Base-by-base conservation (phyloP, 495 filamentous ascomycete genomes). In the Clavariopsis aquatica region DNA sequence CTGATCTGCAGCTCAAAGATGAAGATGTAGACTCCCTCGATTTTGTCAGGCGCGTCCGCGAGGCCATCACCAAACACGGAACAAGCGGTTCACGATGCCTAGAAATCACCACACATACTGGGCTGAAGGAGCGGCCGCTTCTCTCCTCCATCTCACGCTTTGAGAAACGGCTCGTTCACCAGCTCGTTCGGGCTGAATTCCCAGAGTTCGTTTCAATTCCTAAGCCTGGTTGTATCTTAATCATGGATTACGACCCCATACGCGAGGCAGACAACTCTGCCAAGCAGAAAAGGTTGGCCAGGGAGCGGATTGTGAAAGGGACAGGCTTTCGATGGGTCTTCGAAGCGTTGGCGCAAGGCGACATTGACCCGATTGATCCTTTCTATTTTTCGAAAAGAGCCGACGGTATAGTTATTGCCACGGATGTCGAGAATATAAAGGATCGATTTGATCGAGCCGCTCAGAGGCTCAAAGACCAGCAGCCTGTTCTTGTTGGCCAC, bases 261-360 rank as follows among this genome's bases (percentile, higher is more conserved):
- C 75, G 78, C 20, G 85, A 87, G 57, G 75, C 75, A 4, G 69
- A 73, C 4, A 64, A 77, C 13, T 72, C 73, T 8, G 77, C 79
- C 19, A 75, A 72, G 31, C 74, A 72, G 45, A 67, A 78, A 36
- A 69, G 72, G 13, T 68, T 71, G 38, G 72, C 78, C 12, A 76
- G 82, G 41, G 71, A 77, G 29, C 75, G 73, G 9, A 75, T 87
- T 15, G 66, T 71, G 27, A 75, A 75, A 23, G 76, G 82, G 57
- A 82, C 80, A 60, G 90, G 89, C 12, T 82, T 92, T 51, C 77
- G 87, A 46, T 89, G 87, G 80, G 65, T 93, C 10, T 78, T 88
- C 53, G 90, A 94, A 57, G 88, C 87, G 27, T 65, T 93, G 19
- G 70, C 78, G 15, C 84, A 85, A 10, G 83, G 83, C 15, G 77